phyloP scores from a whole-genome alignment of 2,329 filamentous ascomycete species.

The Fusarium newnesense region DNA sequence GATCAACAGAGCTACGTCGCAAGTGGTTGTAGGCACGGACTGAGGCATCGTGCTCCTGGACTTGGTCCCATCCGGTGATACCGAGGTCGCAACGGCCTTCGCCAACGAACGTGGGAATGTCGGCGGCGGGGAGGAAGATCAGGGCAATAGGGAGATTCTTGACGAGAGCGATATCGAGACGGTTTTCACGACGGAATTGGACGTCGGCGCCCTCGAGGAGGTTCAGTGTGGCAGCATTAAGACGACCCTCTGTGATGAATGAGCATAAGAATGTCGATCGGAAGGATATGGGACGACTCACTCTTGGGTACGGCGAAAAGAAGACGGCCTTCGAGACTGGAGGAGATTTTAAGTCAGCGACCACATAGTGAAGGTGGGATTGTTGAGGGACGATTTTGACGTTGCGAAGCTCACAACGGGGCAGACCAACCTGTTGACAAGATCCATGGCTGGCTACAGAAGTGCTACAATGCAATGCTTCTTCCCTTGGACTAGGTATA shows the following conservation, averaged over 20 bases:
- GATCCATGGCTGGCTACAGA: constrained; percentile 56
- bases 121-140: constrained; percentile 94
- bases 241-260: constrained; percentile 78
- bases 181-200: constrained; percentile 93
- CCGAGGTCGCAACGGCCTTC: constrained; percentile 93
- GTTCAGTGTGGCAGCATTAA: constrained; percentile 88
- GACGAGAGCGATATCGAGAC: constrained; percentile 96
- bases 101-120: constrained; percentile 97
- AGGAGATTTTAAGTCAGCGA: constrained; percentile 29
- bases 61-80: constrained; percentile 93
- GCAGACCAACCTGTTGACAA: constrained; percentile 62
- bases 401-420: not conserved
- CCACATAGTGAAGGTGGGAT: constrained; percentile 6
- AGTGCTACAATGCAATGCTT: constrained; percentile 7
- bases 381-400: not conserved
- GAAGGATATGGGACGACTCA: constrained; percentile 60
- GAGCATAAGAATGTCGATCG: constrained; percentile 13
- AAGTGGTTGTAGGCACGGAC: constrained; percentile 61
- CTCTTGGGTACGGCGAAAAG: constrained; percentile 99
- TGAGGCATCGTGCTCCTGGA: constrained; percentile 85
- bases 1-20: constrained; percentile 55
- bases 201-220: constrained; percentile 94
- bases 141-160: constrained; percentile 97
- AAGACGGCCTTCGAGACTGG: constrained; percentile 88
- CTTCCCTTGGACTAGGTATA: not conserved